Evolutionary conservation across 352 stramenopile genomes (phyloP).

Genomic region (Phytophthora multivora): DNA sequence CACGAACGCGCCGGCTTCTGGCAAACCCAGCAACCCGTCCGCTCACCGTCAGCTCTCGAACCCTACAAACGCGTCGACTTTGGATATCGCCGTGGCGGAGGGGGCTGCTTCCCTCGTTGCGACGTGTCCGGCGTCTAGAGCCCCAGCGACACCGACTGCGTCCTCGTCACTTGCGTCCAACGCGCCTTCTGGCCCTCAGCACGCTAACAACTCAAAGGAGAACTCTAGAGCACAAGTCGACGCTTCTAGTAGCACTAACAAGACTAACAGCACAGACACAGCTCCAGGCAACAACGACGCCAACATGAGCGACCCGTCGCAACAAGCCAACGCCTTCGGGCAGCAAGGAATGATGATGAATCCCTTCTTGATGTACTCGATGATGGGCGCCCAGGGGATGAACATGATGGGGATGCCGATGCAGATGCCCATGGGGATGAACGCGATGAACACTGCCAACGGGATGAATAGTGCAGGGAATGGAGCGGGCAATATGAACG

Average conservation of each 20-base stretch:
- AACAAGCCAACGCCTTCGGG: conserved; percentile 31
- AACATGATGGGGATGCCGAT: conserved; percentile 61
- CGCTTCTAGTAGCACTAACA: neutral
- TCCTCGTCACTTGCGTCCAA: conserved; percentile 3
- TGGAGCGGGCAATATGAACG: conserved; percentile 14
- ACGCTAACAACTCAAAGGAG: conserved; percentile 8
- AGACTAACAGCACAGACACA: conserved; percentile 2
- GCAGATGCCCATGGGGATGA: conserved; percentile 55
- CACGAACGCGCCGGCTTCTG: conserved; percentile 24
- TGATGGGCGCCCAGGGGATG: conserved; percentile 60
- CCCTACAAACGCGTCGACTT: conserved; percentile 5
- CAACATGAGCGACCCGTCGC: conserved; percentile 18
- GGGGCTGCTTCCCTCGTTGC: conserved; percentile 46
- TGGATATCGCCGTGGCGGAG: conserved; percentile 41
- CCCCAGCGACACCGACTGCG: neutral
- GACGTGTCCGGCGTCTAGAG: conserved; percentile 9
- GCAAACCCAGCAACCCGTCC: conserved; percentile 23
- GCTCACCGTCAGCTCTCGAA: conserved; percentile 6
- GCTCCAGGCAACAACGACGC: conserved; percentile 11
- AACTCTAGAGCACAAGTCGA: conserved; percentile 6
- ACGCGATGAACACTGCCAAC: conserved; percentile 8
- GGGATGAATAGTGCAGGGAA: conserved; percentile 5
- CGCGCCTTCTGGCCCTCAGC: conserved; percentile 3
- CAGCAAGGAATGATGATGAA: conserved; percentile 76
- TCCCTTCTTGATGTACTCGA: conserved; percentile 86